Percentiles rank a stretch among this genome's conserved stretches.
Conservation (phyloP, 1,284 basidiomycete species). For the Inonotus obliquus region DNA sequence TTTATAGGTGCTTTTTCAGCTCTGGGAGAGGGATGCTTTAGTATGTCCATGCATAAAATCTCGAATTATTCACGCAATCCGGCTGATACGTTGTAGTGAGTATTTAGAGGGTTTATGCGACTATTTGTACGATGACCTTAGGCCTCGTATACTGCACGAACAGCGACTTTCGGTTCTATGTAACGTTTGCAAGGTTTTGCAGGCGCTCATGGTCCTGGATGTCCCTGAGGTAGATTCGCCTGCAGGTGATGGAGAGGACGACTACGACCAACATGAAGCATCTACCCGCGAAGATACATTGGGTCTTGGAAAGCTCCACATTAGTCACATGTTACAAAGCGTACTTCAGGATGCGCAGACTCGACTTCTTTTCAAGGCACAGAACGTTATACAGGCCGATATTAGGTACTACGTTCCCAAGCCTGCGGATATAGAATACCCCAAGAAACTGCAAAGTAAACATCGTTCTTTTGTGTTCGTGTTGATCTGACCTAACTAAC, state of each 20-base stretch:
- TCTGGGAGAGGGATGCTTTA: conserved; percentile 82
- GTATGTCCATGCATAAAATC: conserved; percentile 45
- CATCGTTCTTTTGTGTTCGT: conserved; percentile 15
- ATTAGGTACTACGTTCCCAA: conserved; percentile 79
- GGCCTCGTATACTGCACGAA: conserved; percentile 91
- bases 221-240: conserved; percentile 39
- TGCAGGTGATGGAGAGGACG: conserved; percentile 33
- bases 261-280: conserved; percentile 38
- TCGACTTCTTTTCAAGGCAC: conserved; percentile 88
- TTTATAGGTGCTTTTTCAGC: conserved; percentile 82
- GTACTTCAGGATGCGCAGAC: conserved; percentile 94
- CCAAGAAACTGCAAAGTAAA: conserved; percentile 67
- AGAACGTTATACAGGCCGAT: conserved; percentile 83
- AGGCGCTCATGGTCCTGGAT: conserved; percentile 91
- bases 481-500: neutral
- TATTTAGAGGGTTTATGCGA: conserved; percentile 90
- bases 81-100: conserved; percentile 41
- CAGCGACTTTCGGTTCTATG: conserved; percentile 80
- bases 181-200: conserved; percentile 90
- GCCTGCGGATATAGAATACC: conserved; percentile 78
- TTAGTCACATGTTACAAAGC: conserved; percentile 76
- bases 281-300: conserved; percentile 32
- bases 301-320: conserved; percentile 54
- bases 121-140: conserved; percentile 87
- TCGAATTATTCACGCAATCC: conserved; percentile 11